These are phyloP conservation scores for Xylaria sp. DNA, from an alignment of 2,329 filamentous ascomycete genomes.

Conservation along the genomic window DNA sequence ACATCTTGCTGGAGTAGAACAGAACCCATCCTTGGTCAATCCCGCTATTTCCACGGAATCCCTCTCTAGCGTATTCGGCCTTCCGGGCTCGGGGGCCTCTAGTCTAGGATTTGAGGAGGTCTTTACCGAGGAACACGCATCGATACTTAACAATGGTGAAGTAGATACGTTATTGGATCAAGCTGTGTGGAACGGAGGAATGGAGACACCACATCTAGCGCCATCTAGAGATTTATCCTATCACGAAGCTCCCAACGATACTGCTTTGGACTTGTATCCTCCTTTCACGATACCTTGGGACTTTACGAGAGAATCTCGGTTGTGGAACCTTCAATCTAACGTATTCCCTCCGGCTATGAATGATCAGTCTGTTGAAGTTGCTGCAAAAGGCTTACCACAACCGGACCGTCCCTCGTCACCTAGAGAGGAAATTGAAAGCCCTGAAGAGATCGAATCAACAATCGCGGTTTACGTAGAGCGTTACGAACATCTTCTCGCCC, in stretches of 20 bases:
- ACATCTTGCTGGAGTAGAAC: neutral
- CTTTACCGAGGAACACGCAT: neutral
- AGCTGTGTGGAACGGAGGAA: neutral
- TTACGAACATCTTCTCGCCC: slow-evolving; percentile 13
- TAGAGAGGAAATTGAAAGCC: neutral
- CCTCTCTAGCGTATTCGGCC: neutral
- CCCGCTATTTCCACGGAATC: slow-evolving; percentile 1
- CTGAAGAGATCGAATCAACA: neutral
- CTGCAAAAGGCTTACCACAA: neutral
- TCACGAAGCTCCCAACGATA: neutral
- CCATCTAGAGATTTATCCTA: neutral
- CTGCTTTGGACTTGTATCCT: neutral
- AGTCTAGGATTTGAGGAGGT: neutral
- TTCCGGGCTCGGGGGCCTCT: neutral
- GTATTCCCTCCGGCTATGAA: neutral
- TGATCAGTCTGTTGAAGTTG: neutral
- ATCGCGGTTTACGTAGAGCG: slow-evolving; percentile 11
- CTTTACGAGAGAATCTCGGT: neutral
- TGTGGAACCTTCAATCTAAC: neutral
- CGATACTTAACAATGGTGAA: neutral
- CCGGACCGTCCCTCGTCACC: neutral
- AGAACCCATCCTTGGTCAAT: neutral
- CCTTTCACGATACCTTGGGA: slow-evolving; percentile 2
- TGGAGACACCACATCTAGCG: neutral
- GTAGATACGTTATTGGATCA: neutral